Evolutionary conservation across 768 basidiomycete species (phyloP), one percentile per base, ranked within the genome.

Genomic region (Serendipita vermifera): DNA sequence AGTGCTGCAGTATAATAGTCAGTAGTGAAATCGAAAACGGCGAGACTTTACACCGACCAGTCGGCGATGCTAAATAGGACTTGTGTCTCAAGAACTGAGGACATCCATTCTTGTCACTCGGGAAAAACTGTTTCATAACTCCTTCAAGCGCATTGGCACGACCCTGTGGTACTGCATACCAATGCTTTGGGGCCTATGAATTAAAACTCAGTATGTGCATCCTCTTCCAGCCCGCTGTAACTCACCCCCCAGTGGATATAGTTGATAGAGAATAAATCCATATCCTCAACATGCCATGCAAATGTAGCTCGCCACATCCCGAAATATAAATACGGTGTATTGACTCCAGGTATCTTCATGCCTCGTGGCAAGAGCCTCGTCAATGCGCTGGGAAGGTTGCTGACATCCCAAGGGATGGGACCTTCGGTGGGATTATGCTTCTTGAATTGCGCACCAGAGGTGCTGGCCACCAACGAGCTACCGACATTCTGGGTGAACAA

Each of bases 261-360:
- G 66, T 99, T 99, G 72, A 99, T 98, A 57, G 90, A 93, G 70
- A 94, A 97, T 1, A 99, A 76, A 65, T 99, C 96, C 88, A 97
- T 96, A 68, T 99, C 96, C 69, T 99, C 96, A 46, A 99, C 96
- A 63, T 99, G 96, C 94, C 96, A 99, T 0, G 92, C 89, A 69
- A 98, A 98, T 0, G 91, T 91, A 22, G 94, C 94, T 53, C 92
- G 77, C 96, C 96, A 99, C 93, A 97, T 98, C 60, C 96, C 96
- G 66, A 93, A 98, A 69, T 98, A 98, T 2, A 98, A 78, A 67
- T 98, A 98, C 0, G 94, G 94, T 2, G 91, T 85, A 65, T 98
- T 98, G 46, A 99, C 96, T 6, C 96, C 96, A 0, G 94, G 93
- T 26, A 99, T 72, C 36, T 83, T 78, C 35, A 74, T 71, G 5